Evolutionary conservation across 371 early-diverging fungal genomes (phyloP).

Genomic region (Circinella umbellata): DNA sequence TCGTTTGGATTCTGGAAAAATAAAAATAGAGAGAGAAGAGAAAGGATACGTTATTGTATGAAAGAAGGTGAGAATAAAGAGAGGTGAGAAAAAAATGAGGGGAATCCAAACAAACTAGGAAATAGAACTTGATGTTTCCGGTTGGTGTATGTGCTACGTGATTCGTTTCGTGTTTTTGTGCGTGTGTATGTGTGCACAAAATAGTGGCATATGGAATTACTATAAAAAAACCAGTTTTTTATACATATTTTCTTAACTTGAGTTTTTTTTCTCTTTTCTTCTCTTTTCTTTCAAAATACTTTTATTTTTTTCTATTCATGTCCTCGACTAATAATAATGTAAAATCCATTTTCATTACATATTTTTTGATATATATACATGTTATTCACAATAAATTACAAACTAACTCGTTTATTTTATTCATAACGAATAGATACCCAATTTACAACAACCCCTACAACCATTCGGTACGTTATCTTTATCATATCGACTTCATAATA

Average conservation of each 20-base stretch:
- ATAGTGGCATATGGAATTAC: background rate
- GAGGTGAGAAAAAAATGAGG: background rate
- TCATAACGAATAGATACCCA: background rate
- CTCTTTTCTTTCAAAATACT: constrained; percentile 6
- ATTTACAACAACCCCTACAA: background rate
- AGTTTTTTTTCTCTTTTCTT: constrained; percentile 14
- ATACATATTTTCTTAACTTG: background rate
- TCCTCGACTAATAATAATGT: constrained; percentile 1
- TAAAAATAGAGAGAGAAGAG: background rate
- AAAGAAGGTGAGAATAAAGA: background rate
- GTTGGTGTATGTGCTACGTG: constrained; percentile 3
- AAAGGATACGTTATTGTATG: background rate
- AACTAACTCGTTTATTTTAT: no score
- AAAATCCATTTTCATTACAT: background rate
- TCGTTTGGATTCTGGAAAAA: background rate
- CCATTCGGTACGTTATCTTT: background rate
- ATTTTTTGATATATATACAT: background rate
- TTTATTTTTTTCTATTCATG: background rate
- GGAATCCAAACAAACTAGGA: background rate
- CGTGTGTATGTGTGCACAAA: background rate
- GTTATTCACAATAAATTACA: no score
- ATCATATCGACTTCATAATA: background rate
- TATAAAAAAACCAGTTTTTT: background rate
- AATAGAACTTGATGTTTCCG: background rate
- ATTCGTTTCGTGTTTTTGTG: background rate